phyloP scores from a whole-genome alignment of 2,329 filamentous ascomycete species.

The Fusarium newnesense region DNA sequence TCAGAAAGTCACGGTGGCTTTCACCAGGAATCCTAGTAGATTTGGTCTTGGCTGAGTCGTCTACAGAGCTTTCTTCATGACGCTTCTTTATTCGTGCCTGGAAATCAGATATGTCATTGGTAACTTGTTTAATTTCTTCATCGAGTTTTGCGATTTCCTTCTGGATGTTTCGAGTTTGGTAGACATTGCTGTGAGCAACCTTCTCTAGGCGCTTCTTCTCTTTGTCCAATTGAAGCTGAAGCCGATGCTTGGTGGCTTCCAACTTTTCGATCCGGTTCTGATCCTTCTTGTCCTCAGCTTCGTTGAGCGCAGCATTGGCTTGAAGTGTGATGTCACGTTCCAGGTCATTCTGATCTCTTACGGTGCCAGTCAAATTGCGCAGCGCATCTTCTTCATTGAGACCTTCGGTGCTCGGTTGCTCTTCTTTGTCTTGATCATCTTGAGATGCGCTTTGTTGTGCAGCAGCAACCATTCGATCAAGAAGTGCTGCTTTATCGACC shows the following conservation, averaged over 20 bases:
- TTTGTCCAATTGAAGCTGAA: conserved; percentile 72
- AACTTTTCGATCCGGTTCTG: conserved; percentile 70
- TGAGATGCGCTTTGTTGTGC: conserved; percentile 43
- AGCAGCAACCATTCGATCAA: conserved; percentile 46
- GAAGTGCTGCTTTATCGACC: conserved; percentile 41
- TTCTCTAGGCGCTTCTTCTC: conserved; percentile 59
- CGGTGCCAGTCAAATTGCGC: conserved; percentile 71
- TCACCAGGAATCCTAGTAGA: conserved; percentile 79
- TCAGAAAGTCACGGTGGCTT: conserved; percentile 86
- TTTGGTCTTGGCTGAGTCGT: conserved; percentile 56
- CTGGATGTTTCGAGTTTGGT: conserved; percentile 67
- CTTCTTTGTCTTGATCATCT: conserved; percentile 7
- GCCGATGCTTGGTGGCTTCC: conserved; percentile 63
- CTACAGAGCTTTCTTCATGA: conserved; percentile 63
- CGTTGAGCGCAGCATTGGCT: conserved; percentile 67
- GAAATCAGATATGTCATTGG: conserved; percentile 82
- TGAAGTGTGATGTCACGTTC: conserved; percentile 83
- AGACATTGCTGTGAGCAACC: conserved; percentile 54
- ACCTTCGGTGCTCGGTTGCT: conserved; percentile 33
- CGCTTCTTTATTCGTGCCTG: conserved; percentile 82
- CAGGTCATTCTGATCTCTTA: conserved; percentile 88
- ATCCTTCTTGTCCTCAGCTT: conserved; percentile 72
- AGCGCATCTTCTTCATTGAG: conserved; percentile 70
- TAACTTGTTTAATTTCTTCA: conserved; percentile 70
- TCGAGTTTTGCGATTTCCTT: conserved; percentile 75